These are phyloP conservation scores for Aspergillus sp. DNA, from an alignment of 2,329 filamentous ascomycete genomes.

Conservation along the genomic window DNA sequence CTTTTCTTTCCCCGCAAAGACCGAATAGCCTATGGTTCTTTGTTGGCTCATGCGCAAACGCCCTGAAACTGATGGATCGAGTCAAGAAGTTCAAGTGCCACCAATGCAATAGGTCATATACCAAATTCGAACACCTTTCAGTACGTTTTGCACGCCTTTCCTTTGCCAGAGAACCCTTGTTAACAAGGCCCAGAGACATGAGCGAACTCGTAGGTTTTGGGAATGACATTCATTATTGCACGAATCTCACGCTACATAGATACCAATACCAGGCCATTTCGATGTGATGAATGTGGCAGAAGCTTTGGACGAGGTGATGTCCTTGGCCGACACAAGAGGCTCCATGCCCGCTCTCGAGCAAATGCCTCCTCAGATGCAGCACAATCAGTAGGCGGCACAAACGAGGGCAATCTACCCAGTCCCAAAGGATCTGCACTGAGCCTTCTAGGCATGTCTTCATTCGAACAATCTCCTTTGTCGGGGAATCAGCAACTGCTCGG, in stretches of 20 bases:
- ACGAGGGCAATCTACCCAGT: neutral
- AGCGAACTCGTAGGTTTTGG: constrained; percentile 5
- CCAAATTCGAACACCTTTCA: constrained; percentile 23
- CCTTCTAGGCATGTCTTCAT: neutral
- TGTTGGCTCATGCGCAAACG: neutral
- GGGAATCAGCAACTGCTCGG: neutral
- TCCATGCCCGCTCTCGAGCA: constrained; percentile 15
- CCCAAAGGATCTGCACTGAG: neutral
- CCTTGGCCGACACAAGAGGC: constrained; percentile 20
- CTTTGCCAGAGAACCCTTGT: neutral
- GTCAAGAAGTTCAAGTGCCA: constrained; percentile 18
- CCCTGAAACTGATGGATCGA: neutral
- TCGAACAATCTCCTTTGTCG: neutral
- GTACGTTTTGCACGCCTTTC: constrained; percentile 7
- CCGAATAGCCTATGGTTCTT: neutral
- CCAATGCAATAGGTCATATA: constrained; percentile 20
- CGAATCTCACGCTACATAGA: constrained; percentile 11
- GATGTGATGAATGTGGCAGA: constrained; percentile 21
- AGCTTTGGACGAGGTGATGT: constrained; percentile 27
- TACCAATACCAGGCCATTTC: constrained; percentile 22
- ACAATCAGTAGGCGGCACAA: neutral
- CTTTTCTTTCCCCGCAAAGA: neutral
- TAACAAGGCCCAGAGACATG: constrained; percentile 4
- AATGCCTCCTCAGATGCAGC: neutral
- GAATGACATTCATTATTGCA: neutral